Conservation (phyloP, 208 protist species). For the Leishmania major region DNA sequence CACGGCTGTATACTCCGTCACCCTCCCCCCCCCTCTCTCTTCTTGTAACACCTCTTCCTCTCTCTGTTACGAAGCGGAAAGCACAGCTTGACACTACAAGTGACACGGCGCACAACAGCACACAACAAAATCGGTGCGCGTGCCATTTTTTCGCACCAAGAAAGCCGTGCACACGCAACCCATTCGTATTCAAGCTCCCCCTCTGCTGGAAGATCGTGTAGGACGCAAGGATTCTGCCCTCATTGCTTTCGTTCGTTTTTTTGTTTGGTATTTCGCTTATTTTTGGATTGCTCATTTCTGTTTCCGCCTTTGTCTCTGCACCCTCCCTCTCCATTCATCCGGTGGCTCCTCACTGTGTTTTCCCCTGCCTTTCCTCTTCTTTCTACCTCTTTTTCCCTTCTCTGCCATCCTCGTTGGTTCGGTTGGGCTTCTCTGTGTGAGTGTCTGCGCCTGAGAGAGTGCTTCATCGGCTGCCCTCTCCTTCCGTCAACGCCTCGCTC, state of each 20-base stretch:
- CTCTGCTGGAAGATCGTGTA: not conserved
- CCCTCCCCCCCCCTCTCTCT: not conserved
- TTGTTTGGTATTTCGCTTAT: too few species aligned
- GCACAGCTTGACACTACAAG: not conserved
- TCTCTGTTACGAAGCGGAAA: not conserved
- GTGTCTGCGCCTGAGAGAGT: not conserved
- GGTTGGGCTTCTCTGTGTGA: not conserved
- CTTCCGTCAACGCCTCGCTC: not conserved
- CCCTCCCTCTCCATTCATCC: not conserved
- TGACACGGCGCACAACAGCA: too few species aligned
- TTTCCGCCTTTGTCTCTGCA: not conserved
- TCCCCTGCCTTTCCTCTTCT: not conserved
- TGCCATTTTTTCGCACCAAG: not conserved
- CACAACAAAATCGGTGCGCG: too few species aligned
- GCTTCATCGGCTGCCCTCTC: not conserved
- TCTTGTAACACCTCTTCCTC: not conserved
- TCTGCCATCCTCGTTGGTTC: not conserved
- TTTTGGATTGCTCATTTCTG: not conserved
- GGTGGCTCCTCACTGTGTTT: not conserved
- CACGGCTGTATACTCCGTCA: not conserved
- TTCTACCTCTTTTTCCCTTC: not conserved
- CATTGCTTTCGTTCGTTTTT: too few species aligned
- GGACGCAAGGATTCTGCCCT: not conserved
- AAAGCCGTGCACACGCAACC: not conserved
- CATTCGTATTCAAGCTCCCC: not conserved